Base-by-base conservation (phyloP, 306 rosid genomes). In the Lathyrus oleraceus region DNA sequence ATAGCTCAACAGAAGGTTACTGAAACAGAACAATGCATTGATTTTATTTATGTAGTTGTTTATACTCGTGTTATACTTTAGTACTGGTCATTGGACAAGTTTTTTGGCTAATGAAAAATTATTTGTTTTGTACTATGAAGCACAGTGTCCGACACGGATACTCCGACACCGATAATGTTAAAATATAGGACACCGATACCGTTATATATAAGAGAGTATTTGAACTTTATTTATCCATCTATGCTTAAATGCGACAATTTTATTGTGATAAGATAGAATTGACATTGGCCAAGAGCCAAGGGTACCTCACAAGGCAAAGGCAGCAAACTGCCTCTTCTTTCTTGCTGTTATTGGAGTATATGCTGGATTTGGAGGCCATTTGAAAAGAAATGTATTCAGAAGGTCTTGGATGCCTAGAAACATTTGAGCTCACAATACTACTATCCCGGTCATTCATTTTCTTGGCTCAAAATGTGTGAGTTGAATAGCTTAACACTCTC, bases 361-460 rank as follows among this genome's bases (percentile, higher is more conserved):
- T 82, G 91, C 99, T 48, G 97, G 96, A 72, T 90, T 94, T 65
- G 99, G 99, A 65, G 85, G 97, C 77, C 85, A 65, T 39, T 76
- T 91, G 81, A 85, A 83, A 72, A 85, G 98, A 71, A 90, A 87
- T 70, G 78, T 69, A 51, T 87, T 88, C 73, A 78, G 97, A 83
- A 96, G 97, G 74, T 94, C 99, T 54, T 94, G 99, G 99, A 90
- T 94, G 97, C 99, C 97, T 23, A 85, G 69, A 94, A 97, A 23
- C 25, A 23, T 23, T 23, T 23, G 2, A 23, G 25, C 25, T 23
- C 25, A 23, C 25, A 23, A 23, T 23, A 23, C 2, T 23, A 23
- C 25, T 23, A 23, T 23, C 2, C 25, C 2, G 1, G 2, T 23
- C 25, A 2, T 23, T 23, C 25, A 23, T 23, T 1, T 2, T 23